Base-by-base conservation (phyloP, 352 stramenopile genomes). In the Pythium insidiosum region DNA sequence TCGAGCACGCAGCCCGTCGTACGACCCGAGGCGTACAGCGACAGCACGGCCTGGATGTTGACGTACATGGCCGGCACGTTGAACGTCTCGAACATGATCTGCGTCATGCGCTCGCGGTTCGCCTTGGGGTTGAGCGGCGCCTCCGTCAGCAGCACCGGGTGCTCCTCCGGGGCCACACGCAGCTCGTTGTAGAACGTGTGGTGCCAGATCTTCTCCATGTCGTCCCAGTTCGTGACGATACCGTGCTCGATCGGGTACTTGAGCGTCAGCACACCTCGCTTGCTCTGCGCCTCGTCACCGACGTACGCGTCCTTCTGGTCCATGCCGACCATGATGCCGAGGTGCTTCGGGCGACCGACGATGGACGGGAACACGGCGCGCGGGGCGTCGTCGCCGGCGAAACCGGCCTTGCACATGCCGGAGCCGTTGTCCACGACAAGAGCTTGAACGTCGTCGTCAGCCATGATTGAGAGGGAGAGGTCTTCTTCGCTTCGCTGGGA, bases 161-260 rank as follows among this genome's bases (percentile, higher is more conserved):
- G 89, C 48, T 95, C 88, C 56, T 97, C 91, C 20, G 92, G 90
- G 38, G 79, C 80, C 16, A 94, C 82, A 47, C 77, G 71, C 24
- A 95, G 60, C 57, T 94, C 82, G 66, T 98, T 97, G 83, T 98
- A 97, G 71, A 98, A 98, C 48, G 93, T 97, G 80, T 97, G 90
- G 68, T 98, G 86, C 93, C 93, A 98, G 53, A 98, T 97, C 79
- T 98, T 97, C 63, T 97, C 92, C 92, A 98, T 98, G 65, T 97
- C 89, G 59, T 97, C 91, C 93, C 93, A 98, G 74, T 98, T 97
- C 56, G 88, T 97, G 36, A 98, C 91, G 59, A 98, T 97, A 59
- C 93, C 93, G 71, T 97, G 93, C 68, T 98, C 90, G 53, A 98
- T 97, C 29, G 93, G 93, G 65, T 98, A 97, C 65, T 97, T 42